phyloP scores from a whole-genome alignment of 148 eudicot genomes.

The Fallopia convolvulus region DNA sequence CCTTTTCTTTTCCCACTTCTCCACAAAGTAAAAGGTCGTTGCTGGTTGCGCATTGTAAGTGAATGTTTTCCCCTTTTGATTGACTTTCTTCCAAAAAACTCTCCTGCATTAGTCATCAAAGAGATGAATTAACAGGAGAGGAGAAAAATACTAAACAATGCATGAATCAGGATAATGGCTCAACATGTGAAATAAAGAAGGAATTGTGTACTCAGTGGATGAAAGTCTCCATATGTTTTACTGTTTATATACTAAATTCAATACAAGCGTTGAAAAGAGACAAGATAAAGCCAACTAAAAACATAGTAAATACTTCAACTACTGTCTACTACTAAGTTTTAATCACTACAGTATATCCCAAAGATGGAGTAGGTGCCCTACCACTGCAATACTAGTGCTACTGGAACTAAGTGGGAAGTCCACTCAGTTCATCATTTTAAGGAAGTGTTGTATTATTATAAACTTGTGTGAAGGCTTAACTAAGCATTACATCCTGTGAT shows the following conservation, averaged over 20 bases:
- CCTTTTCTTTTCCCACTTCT: constrained; percentile 1
- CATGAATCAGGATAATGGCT: background rate
- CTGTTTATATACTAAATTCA: background rate
- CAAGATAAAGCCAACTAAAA: constrained; percentile 1
- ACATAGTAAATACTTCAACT: background rate
- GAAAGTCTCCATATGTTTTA: background rate
- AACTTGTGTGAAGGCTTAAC: background rate
- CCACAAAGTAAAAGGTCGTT: constrained; percentile 23
- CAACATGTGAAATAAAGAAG: background rate
- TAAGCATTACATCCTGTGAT: background rate
- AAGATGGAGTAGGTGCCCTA: constrained; percentile 3
- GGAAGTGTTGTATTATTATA: background rate
- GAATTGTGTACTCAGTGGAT: background rate
- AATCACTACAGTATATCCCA: background rate
- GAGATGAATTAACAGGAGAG: background rate
- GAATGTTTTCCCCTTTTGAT: constrained; percentile 13
- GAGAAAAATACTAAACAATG: background rate
- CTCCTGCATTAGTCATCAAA: background rate
- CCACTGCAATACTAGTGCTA: background rate
- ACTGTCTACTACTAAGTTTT: background rate
- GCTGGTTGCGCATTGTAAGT: constrained; percentile 5
- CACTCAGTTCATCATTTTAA: constrained; percentile 8
- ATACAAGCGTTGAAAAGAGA: background rate
- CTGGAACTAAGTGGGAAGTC: background rate
- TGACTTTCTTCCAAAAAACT: constrained; percentile 12